Conservation (phyloP, 2,329 filamentous ascomycete species). For the Fusarium subtropicale region DNA sequence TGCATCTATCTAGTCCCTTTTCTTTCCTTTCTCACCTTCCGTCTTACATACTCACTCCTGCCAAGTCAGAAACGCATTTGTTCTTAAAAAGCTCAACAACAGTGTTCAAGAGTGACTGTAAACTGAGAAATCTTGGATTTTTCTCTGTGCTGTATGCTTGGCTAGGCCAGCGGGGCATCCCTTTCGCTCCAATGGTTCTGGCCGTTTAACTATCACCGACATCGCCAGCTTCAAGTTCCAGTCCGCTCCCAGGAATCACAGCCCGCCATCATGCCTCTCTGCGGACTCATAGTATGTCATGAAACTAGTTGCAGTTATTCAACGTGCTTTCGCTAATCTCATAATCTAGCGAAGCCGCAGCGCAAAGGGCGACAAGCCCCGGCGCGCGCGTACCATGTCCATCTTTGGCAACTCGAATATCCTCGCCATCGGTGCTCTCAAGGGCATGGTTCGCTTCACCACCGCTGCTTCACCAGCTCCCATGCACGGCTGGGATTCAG, state of each 20-base stretch:
- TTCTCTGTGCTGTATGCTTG: slow-evolving; percentile 12
- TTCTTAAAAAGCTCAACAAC: background rate
- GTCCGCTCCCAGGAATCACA: slow-evolving; percentile 13
- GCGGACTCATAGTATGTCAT: slow-evolving; percentile 40
- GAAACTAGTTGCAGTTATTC: background rate
- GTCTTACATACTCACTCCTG: background rate
- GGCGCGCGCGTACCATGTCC: slow-evolving; percentile 54
- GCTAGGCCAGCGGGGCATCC: slow-evolving; percentile 12
- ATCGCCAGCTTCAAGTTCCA: slow-evolving; percentile 36
- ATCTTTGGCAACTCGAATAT: slow-evolving; percentile 55
- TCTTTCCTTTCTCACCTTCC: slow-evolving; percentile 16
- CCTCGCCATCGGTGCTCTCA: slow-evolving; percentile 47
- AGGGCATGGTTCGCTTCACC: slow-evolving; percentile 51
- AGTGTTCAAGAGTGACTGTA: background rate
- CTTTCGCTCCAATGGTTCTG: slow-evolving; percentile 40
- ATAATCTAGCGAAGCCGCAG: slow-evolving; percentile 27
- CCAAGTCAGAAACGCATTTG: background rate
- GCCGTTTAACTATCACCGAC: slow-evolving; percentile 30
- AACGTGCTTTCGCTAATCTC: slow-evolving; percentile 15
- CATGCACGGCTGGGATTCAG: slow-evolving; percentile 39
- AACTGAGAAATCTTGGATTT: background rate
- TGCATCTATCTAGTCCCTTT: slow-evolving; percentile 27
- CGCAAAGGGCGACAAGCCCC: slow-evolving; percentile 39
- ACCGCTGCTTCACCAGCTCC: slow-evolving; percentile 48
- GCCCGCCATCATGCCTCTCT: slow-evolving; percentile 37